Percentiles rank a stretch among this genome's conserved stretches.
Evolutionary conservation across 2,329 filamentous ascomycete genomes (phyloP).

Genomic region (Apiospora hydei): DNA sequence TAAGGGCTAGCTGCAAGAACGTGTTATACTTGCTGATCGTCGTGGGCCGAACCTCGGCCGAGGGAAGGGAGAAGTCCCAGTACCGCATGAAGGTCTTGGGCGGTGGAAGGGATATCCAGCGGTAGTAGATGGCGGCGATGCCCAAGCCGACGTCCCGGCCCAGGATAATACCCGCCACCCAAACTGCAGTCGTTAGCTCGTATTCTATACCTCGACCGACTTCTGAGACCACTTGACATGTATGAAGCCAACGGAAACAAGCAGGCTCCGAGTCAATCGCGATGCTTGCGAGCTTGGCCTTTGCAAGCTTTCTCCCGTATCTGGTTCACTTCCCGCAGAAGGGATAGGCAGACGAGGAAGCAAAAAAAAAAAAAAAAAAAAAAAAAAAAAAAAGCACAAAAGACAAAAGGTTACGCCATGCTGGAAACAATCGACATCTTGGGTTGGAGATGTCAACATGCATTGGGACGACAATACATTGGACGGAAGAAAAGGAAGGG

Average conservation of each 20-base stretch:
- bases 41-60: conserved; percentile 83
- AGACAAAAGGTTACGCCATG: conserved; percentile 3
- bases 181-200: conserved; percentile 59
- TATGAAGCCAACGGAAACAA: background rate
- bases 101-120: conserved; percentile 90
- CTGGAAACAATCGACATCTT: background rate
- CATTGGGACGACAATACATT: conserved; percentile 13
- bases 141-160: conserved; percentile 86
- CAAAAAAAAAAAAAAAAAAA: too few relatives aligned
- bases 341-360: background rate
- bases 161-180: conserved; percentile 88
- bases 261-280: background rate
- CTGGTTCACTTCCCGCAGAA: background rate
- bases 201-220: background rate
- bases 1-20: conserved; percentile 84
- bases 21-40: conserved; percentile 93
- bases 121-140: conserved; percentile 90
- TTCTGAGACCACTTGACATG: too few relatives aligned
- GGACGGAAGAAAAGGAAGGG: background rate
- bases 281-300: background rate
- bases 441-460: background rate
- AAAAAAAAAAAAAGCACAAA: background rate
- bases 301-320: background rate
- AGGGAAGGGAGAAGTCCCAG: conserved; percentile 96
- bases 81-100: conserved; percentile 93